Percentiles rank a stretch among this genome's conserved stretches.
Evolutionary conservation across 306 rosid species (phyloP).

Genomic region (Fragaria ananassa): DNA sequence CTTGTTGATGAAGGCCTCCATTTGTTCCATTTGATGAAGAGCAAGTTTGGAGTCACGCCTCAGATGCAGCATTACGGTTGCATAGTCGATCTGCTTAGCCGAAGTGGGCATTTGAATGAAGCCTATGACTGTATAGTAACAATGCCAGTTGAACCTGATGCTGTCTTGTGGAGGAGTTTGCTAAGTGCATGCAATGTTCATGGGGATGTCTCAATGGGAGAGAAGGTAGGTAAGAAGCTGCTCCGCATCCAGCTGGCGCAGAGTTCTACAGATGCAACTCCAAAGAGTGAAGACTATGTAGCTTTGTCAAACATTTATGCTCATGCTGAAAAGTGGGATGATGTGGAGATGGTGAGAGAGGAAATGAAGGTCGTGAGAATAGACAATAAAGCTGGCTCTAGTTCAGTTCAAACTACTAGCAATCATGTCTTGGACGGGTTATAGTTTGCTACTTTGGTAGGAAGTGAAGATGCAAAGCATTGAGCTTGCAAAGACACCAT

Average conservation of each 20-base stretch:
- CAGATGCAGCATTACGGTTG: slow-evolving; percentile 62
- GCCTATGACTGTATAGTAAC: slow-evolving; percentile 50
- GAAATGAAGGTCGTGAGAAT: slow-evolving; percentile 54
- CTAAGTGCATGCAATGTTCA: slow-evolving; percentile 63
- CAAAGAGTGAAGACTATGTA: slow-evolving; percentile 59
- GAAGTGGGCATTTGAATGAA: slow-evolving; percentile 54
- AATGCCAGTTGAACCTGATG: slow-evolving; percentile 58
- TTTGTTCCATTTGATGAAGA: slow-evolving; percentile 47
- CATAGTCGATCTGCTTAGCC: slow-evolving; percentile 71
- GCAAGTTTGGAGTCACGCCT: slow-evolving; percentile 43
- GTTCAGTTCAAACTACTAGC: slow-evolving; percentile 50
- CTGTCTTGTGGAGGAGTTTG: slow-evolving; percentile 69
- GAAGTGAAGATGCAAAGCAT: not conserved
- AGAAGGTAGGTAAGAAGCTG: slow-evolving; percentile 75
- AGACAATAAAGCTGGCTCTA: slow-evolving; percentile 53
- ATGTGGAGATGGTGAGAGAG: slow-evolving; percentile 58
- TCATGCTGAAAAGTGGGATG: slow-evolving; percentile 63
- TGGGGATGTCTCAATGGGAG: slow-evolving; percentile 63
- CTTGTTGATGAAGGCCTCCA: slow-evolving; percentile 54
- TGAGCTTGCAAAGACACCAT: not conserved
- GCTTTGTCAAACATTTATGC: slow-evolving; percentile 83
- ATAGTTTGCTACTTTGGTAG: slow-evolving; percentile 8
- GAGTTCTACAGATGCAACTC: slow-evolving; percentile 24
- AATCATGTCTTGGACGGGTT: slow-evolving; percentile 11
- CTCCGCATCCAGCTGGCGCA: slow-evolving; percentile 29